Base-by-base conservation (phyloP, 176 grass and related monocot genomes). In the Musa schizocarpa region DNA sequence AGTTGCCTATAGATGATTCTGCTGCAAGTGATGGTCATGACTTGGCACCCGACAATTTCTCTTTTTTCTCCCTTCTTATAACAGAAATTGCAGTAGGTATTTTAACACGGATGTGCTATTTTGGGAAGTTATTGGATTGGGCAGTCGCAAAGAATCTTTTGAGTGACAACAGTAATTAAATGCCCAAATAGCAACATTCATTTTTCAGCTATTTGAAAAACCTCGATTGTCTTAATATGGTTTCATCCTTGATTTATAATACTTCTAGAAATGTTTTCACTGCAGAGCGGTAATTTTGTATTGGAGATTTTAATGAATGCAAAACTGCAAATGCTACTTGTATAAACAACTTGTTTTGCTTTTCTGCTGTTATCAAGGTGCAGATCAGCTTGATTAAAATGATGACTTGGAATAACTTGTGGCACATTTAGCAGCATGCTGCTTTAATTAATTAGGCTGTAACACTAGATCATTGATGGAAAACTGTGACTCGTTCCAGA, bases 401-500 rank as follows among this genome's bases (percentile, higher is more conserved):
- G 9, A 43, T 6, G 34, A 43, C 34, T 6, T 20, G 22, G 61
- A 22, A 63, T 63, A 20, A 63, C 2, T 23, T 63, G 13, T 13
- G 23, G 21, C 26, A 20, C 4, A 26, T 26, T 65, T 65, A 10
- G 23, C 4, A 23, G 4, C 23, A 11, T 65, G 63, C 6, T 20
- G 8, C 13, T 65, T 65, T 25, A 11, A 13, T 0, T 65, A 11
- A 1, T 27, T 65, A 13, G n/a, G 62, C 34, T 43, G 11, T 12
- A 12, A 3, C 1, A 25, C 16, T 51, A 20, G 43, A 70, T 70
- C 34, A 70, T 22, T 70, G 7, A 52, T 10, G 9, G 43, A 19
- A 61, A 70, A 70, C 17, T 51, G 17, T 70, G 65, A 70, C 53
- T 21, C 65, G 20, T 77, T 53, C 48, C 75, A 77, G 75, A 77